Evolutionary conservation across 768 basidiomycete species (phyloP), one percentile per base, ranked within the genome.

Genomic region (Heimioporus sp.): DNA sequence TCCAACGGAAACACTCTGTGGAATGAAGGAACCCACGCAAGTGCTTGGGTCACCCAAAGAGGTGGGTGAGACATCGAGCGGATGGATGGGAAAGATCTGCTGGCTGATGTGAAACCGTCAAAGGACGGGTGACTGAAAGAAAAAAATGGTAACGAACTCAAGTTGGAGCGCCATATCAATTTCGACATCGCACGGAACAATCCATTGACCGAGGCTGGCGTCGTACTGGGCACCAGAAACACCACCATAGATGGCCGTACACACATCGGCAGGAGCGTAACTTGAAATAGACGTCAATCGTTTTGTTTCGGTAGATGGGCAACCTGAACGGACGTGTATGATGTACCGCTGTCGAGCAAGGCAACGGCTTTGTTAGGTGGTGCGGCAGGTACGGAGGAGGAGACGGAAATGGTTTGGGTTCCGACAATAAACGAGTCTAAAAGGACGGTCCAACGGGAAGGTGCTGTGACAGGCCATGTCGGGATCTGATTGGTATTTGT

Each of bases 141-240:
- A 54, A 49, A 54, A 44, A 54, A 41, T 13, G 41, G 19, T 19
- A 21, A 72, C 81, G 55, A 58, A 92, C 90, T 75, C 81, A 51
- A 93, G 80, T 67, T 90, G 89, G 41, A 93, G 69, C 1, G 90
- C 88, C 67, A 92, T 79, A 56, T 91, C 82, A 45, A 93, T 78
- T 66, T 92, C 90, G 38, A 73, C 72, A 48, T 76, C 69, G 63
- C 91, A 93, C 21, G 92, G 92, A 16, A 92, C 79, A 15, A 67
- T 53, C 90, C 90, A 93, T 63, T 83, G 79, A 8, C 80, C 81
- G 12, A 77, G 64, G 24, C 56, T 50, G 10, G 76, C 20, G 61
- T 83, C 76, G 58, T 75, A 88, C 7, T 66, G 57, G 12, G 91
- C 89, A 35, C 87, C 90, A n/a, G 76, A 49, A 41, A 90, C 67